phyloP scores from a whole-genome alignment of 2,329 filamentous ascomycete genomes.

The Diaporthe citriasiana region DNA sequence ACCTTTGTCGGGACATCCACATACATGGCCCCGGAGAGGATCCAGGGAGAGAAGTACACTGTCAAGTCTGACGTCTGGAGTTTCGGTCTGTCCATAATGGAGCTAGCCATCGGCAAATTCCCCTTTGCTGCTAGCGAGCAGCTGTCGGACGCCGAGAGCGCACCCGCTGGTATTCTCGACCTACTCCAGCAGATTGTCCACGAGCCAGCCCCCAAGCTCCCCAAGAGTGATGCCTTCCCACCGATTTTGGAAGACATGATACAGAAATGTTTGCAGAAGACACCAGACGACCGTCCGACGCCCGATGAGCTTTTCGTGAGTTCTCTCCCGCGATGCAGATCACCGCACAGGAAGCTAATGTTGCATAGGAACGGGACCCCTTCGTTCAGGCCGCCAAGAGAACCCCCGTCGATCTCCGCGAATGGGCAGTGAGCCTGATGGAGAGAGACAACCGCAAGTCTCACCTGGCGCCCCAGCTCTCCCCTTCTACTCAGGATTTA shows the following conservation, averaged over 20 bases:
- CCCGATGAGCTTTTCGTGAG: constrained; percentile 93
- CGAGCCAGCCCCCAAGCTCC: constrained; percentile 91
- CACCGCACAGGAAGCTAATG: constrained; percentile 14
- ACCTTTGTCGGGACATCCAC: constrained; percentile 99
- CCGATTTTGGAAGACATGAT: constrained; percentile 97
- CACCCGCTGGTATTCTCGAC: constrained; percentile 94
- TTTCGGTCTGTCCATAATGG: constrained; percentile 95
- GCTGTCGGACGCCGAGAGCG: constrained; percentile 80
- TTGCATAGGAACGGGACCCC: constrained; percentile 83
- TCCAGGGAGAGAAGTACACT: constrained; percentile 96
- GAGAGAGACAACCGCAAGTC: constrained; percentile 96
- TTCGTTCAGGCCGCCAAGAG: constrained; percentile 97
- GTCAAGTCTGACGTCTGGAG: constrained; percentile 99
- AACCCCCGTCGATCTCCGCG: constrained; percentile 92
- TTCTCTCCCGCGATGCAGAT: constrained; percentile 37
- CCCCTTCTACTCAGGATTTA: constrained; percentile 83
- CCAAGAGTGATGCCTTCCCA: constrained; percentile 98
- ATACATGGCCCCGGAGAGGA: constrained; percentile 99
- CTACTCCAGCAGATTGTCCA: constrained; percentile 97
- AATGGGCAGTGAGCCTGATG: constrained; percentile 95
- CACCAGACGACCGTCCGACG: constrained; percentile 88
- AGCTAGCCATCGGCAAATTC: constrained; percentile 96
- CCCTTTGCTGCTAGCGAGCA: constrained; percentile 86
- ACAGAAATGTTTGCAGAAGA: constrained; percentile 93
- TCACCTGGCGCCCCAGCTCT: constrained; percentile 85